Conservation (phyloP, 257 asterid species). For the Solanum virginianum region DNA sequence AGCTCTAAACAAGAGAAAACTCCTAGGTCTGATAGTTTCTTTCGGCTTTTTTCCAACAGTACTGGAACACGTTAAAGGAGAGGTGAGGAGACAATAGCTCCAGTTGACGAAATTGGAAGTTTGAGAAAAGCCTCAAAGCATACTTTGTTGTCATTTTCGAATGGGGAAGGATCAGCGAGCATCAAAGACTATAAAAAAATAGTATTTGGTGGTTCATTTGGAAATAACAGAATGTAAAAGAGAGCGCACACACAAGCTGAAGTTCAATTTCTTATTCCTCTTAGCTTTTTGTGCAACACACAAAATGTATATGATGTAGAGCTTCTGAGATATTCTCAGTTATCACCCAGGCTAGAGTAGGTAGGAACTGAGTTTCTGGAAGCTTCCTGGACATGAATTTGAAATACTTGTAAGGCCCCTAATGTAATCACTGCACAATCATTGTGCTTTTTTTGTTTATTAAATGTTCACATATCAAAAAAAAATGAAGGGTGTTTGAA, state of each 20-base stretch:
- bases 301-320: neutral
- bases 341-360: neutral
- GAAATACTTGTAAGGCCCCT: neutral
- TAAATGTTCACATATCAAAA: neutral
- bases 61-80: neutral
- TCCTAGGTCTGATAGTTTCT: neutral
- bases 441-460: neutral
- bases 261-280: neutral
- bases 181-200: neutral
- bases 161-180: neutral
- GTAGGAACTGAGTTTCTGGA: neutral
- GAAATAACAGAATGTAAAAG: neutral
- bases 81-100: neutral
- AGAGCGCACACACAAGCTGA: neutral
- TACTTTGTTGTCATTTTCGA: neutral
- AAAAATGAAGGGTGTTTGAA: neutral
- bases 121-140: neutral
- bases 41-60: neutral
- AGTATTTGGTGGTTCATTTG: neutral
- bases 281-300: neutral
- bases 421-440: neutral
- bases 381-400: neutral
- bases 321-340: neutral
- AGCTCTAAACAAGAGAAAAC: neutral
- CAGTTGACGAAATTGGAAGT: neutral